A percentile compares a stretch with the other conserved stretches of the same genome.
These are phyloP conservation scores for Evansstolkia leycettana DNA, from an alignment of 495 filamentous ascomycete species.

Conservation along the genomic window DNA sequence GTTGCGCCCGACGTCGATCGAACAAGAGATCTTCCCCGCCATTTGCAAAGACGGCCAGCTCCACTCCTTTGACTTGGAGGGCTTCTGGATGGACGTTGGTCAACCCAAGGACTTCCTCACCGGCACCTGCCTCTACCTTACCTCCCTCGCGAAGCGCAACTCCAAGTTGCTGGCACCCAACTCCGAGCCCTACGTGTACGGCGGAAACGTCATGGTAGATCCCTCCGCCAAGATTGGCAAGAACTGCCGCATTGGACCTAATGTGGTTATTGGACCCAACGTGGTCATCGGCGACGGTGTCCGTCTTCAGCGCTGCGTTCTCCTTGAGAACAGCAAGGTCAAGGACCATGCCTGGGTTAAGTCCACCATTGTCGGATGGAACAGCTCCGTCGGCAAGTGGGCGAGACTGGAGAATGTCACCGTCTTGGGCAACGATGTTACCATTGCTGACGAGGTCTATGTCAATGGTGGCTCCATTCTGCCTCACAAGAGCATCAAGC, in stretches of 20 bases:
- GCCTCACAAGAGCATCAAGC: conserved; percentile 98
- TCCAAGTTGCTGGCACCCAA: conserved; percentile 71
- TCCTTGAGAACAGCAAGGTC: conserved; percentile 80
- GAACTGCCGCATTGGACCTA: conserved; percentile 96
- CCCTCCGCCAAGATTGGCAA: conserved; percentile 92
- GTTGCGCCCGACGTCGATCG: conserved; percentile 95
- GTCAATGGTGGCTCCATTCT: conserved; percentile 95
- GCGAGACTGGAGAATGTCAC: conserved; percentile 95
- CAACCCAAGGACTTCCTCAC: conserved; percentile 98
- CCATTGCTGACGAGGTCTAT: conserved; percentile 95
- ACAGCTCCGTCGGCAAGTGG: conserved; percentile 92
- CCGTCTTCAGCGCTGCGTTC: conserved; percentile 83
- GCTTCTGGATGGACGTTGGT: conserved; percentile 99
- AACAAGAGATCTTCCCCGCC: conserved; percentile 98
- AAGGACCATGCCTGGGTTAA: conserved; percentile 99
- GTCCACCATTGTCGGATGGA: conserved; percentile 98
- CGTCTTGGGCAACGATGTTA: conserved; percentile 97
- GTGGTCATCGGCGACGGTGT: conserved; percentile 94
- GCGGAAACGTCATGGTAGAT: conserved; percentile 95
- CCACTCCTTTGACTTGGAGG: conserved; percentile 96
- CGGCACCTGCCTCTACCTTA: conserved; percentile 94
- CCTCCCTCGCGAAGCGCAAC: conserved; percentile 83
- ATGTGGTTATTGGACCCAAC: conserved; percentile 92
- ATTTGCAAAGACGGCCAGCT: conserved; percentile 84
- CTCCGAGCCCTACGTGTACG: conserved; percentile 73